Base-by-base conservation (phyloP, 345 rosid genomes). In the Leavenworthia alabamica region DNA sequence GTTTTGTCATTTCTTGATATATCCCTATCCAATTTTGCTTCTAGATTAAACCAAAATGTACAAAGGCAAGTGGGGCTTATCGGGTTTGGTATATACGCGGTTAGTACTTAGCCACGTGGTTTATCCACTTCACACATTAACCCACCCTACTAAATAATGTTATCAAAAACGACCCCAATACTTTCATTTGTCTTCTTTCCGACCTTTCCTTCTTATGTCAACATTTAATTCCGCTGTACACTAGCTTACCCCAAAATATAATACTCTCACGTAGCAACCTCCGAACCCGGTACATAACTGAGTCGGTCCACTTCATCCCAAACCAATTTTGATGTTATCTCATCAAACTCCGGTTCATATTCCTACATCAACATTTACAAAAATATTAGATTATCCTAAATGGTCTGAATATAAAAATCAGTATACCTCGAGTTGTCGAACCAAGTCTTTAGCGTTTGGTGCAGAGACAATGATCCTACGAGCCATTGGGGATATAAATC, bases 401-500 rank as follows among this genome's bases (percentile, higher is more conserved):
- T 39, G 17, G 9, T 17, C 13, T 13, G 19, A 39, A 13, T 37
- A 13, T n/a, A n/a, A n/a, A n/a, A n/a, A n/a, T 42, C 4, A 26
- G n/a, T 31, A 33, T 79, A 89, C 98, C 95, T 92, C 96, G 27
- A 92, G 88, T 74, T 78, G 86, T 73, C 83, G 81, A 73, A 92
- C 82, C 73, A 92, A 56, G 39, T 89, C 80, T 67, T 82, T 79
- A 16, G 98, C 95, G 7, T 83, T 86, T 6, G 90, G 93, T 8
- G 96, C 93, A 10, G 96, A 92, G 48, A 92, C 72, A 50, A 92
- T 85, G 56, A 92, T 89, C 42, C 89, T 79, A 41, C 98, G 98
- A 19, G 98, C 89, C 9, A 62, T 74, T 0, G 90, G 89, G 0
- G 98, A 89, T 45, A 92, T 79, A 48, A 92, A 92, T 27, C 98